phyloP scores from a whole-genome alignment of 108 stramenopile species.

The Poteriospumella lacustris region DNA sequence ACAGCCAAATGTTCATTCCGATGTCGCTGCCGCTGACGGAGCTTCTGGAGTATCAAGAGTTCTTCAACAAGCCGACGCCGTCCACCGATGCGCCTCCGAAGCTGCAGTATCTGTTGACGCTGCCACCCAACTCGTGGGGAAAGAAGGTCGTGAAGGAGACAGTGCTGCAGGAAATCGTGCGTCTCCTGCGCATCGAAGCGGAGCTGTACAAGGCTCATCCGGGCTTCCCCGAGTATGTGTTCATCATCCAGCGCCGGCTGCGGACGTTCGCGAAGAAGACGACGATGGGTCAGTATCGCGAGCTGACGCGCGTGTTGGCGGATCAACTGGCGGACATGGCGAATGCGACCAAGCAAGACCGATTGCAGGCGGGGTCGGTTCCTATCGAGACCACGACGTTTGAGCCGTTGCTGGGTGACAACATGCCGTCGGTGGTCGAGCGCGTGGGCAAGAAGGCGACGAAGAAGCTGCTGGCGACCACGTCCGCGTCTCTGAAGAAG shows the following conservation, averaged over 20 bases:
- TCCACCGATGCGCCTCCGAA: conserved; percentile 1
- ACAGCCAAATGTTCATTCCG: conserved; percentile 77
- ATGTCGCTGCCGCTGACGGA: conserved; percentile 73
- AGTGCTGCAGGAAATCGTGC: neutral
- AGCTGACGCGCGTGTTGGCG: neutral
- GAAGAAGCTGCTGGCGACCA: too few species aligned
- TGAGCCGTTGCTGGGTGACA: conserved; percentile 3
- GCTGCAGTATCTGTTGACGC: neutral
- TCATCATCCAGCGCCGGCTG: neutral
- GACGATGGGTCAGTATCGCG: neutral
- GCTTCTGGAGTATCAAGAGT: conserved; percentile 71
- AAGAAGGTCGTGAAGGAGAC: neutral
- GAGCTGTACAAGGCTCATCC: conserved; percentile 6
- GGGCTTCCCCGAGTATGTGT: conserved; percentile 13
- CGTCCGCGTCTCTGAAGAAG: too few species aligned
- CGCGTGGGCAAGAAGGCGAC: too few species aligned
- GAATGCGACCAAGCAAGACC: neutral
- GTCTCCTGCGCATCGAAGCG: neutral
- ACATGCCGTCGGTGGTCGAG: too few species aligned
- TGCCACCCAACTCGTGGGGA: conserved; percentile 17
- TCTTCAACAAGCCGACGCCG: conserved; percentile 51
- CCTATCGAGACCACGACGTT: neutral
- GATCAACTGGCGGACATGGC: neutral
- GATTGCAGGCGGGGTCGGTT: neutral
- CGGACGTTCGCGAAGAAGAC: neutral